Percentiles rank a stretch among this genome's conserved stretches.
Conservation (phyloP, 768 basidiomycete species). For the Bullera alba region DNA sequence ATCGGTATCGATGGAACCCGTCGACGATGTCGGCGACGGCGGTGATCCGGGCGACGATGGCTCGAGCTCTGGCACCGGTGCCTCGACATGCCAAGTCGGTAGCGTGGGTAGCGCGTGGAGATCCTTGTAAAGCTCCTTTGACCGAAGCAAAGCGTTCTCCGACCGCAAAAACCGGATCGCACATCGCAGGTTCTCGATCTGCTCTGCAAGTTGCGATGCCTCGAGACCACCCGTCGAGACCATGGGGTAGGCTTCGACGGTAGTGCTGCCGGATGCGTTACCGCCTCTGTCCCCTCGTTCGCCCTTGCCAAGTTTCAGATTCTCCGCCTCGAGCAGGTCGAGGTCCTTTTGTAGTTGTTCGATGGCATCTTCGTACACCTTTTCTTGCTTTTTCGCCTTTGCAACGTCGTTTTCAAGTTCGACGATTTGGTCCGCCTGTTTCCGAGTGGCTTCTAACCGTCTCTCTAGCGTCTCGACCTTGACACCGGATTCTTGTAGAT, state of each 20-base stretch:
- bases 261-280: background rate
- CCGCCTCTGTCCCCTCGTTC: slow-evolving; percentile 54
- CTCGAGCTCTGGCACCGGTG: slow-evolving; percentile 34
- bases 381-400: slow-evolving; percentile 79
- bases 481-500: slow-evolving; percentile 75
- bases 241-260: no score
- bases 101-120: slow-evolving; percentile 67
- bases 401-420: slow-evolving; percentile 73
- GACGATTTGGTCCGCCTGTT: slow-evolving; percentile 72
- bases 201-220: slow-evolving; percentile 78
- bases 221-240: slow-evolving; percentile 59
- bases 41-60: slow-evolving; percentile 64
- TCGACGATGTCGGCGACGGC: slow-evolving; percentile 34
- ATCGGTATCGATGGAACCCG: slow-evolving; percentile 7
- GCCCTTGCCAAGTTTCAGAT: slow-evolving; percentile 62
- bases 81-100: slow-evolving; percentile 46
- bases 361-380: slow-evolving; percentile 85
- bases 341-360: slow-evolving; percentile 85
- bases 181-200: slow-evolving; percentile 85
- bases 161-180: slow-evolving; percentile 86
- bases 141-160: slow-evolving; percentile 89
- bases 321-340: slow-evolving; percentile 79
- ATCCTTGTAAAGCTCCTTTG: slow-evolving; percentile 78
- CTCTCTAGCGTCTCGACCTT: slow-evolving; percentile 95
- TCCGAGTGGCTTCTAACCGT: slow-evolving; percentile 81